Conservation (phyloP, 139 green algal genomes). For the Nannochloris sp. region DNA sequence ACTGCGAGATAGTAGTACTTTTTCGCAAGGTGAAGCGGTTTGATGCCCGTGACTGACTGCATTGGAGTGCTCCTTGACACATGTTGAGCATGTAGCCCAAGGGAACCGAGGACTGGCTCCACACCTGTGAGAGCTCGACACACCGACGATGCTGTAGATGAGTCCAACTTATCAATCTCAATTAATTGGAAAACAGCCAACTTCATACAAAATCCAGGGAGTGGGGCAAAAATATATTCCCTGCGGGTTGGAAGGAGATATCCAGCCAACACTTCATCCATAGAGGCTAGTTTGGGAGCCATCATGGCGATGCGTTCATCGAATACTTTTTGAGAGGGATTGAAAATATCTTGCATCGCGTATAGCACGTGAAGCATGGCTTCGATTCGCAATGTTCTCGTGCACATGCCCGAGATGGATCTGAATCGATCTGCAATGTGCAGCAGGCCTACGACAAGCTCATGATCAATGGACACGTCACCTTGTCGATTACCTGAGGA, state of each 20-base stretch:
- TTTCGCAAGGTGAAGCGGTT: no score
- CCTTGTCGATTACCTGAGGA: not conserved
- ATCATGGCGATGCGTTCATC: constrained; percentile 3
- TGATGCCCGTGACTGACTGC: no score
- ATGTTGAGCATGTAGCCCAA: not conserved
- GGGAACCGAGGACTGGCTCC: constrained; percentile 23
- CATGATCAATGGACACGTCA: constrained; percentile 12
- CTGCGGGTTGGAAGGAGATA: constrained; percentile 32
- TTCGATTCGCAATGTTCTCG: constrained; percentile 52
- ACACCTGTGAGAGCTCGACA: constrained; percentile 45
- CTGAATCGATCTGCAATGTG: constrained; percentile 44
- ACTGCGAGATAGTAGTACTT: no score
- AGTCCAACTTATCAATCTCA: constrained; percentile 38
- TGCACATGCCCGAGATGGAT: constrained; percentile 43
- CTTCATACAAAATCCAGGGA: constrained; percentile 35
- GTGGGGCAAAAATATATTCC: constrained; percentile 44
- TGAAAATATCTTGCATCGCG: constrained; percentile 22
- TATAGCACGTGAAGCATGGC: constrained; percentile 41
- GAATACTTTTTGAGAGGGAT: not conserved
- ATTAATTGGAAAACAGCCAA: constrained; percentile 50
- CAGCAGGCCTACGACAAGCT: constrained; percentile 19
- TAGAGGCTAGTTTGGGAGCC: constrained; percentile 10
- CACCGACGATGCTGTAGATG: constrained; percentile 48
- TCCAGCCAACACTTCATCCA: constrained; percentile 42
- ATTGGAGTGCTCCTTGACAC: no score